A percentile compares a stretch with the other conserved stretches of the same genome.
These are phyloP conservation scores for Ganoderma lucidum DNA, from an alignment of 1,284 basidiomycete genomes.

Conservation along the genomic window DNA sequence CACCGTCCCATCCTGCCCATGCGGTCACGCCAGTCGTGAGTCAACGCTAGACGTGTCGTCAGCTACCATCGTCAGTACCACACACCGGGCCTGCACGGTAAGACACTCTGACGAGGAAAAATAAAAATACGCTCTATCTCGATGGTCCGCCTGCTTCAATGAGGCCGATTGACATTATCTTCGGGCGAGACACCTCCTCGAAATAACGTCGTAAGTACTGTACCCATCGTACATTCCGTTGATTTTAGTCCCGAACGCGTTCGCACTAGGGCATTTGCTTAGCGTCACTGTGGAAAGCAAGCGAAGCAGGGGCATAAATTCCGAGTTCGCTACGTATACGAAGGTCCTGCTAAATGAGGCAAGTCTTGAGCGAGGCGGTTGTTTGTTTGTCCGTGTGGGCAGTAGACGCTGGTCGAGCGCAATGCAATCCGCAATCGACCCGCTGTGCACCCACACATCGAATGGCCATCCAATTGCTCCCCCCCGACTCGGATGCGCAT, in stretches of 20 bases:
- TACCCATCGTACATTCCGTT: neutral
- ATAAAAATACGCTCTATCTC: too few relatives aligned
- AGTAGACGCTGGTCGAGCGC: neutral
- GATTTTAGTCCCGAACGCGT: neutral
- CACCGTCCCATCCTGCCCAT: neutral
- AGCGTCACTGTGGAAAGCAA: neutral
- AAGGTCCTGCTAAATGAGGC: neutral
- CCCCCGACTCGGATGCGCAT: neutral
- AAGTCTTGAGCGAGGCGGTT: neutral
- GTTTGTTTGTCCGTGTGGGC: constrained; percentile 10
- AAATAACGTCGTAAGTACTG: too few relatives aligned
- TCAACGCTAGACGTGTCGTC: neutral
- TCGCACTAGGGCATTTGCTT: neutral
- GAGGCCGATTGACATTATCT: neutral
- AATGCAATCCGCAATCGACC: neutral
- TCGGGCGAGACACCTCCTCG: too few relatives aligned
- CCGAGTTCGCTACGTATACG: neutral
- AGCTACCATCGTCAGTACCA: neutral
- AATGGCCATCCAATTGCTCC: constrained; percentile 22
- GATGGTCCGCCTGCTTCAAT: too few relatives aligned
- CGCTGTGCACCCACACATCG: neutral
- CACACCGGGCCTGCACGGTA: neutral
- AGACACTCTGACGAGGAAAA: too few relatives aligned
- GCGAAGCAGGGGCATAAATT: neutral
- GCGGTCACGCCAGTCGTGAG: neutral